phyloP scores from a whole-genome alignment of 805 yeast species.

The Barnettozyma wickerhamii region DNA sequence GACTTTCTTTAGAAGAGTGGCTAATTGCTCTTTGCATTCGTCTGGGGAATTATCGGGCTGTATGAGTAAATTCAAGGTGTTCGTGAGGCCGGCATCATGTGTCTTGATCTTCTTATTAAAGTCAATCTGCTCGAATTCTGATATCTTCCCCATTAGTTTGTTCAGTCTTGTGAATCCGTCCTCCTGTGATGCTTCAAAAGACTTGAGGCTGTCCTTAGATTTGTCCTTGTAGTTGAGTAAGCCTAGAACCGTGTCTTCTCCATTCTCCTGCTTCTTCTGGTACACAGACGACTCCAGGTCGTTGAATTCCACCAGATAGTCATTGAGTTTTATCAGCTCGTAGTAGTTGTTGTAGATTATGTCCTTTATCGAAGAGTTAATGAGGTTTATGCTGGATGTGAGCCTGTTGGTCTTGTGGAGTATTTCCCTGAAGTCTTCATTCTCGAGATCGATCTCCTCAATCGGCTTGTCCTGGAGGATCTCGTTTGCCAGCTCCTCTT shows the following conservation, averaged over 20 bases:
- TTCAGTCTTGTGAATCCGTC: slow-evolving; percentile 13
- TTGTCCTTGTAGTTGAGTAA: slow-evolving; percentile 8
- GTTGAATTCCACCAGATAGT: slow-evolving; percentile 41
- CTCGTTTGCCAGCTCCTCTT: slow-evolving; percentile 29
- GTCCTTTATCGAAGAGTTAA: slow-evolving; percentile 59
- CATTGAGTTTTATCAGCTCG: slow-evolving; percentile 64
- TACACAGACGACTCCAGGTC: slow-evolving; percentile 16
- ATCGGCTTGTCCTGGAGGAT: slow-evolving; percentile 14
- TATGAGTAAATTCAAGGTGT: background rate
- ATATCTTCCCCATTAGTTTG: slow-evolving; percentile 22
- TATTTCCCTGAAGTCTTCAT: slow-evolving; percentile 29
- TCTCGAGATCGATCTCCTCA: slow-evolving; percentile 25
- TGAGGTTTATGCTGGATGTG: slow-evolving; percentile 43
- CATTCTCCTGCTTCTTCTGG: background rate
- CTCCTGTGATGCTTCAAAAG: background rate
- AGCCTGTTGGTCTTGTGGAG: slow-evolving; percentile 36
- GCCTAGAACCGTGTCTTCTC: slow-evolving; percentile 13
- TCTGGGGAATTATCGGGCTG: background rate
- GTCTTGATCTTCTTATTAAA: slow-evolving; percentile 2
- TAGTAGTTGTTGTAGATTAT: slow-evolving; percentile 73
- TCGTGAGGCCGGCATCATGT: background rate
- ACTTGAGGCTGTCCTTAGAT: too few relatives aligned
- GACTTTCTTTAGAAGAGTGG: slow-evolving; percentile 10
- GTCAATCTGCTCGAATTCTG: slow-evolving; percentile 12
- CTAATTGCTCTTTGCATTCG: slow-evolving; percentile 4